Evolutionary conservation across 306 rosid species (phyloP).

Genomic region (Crataegus laevigata): DNA sequence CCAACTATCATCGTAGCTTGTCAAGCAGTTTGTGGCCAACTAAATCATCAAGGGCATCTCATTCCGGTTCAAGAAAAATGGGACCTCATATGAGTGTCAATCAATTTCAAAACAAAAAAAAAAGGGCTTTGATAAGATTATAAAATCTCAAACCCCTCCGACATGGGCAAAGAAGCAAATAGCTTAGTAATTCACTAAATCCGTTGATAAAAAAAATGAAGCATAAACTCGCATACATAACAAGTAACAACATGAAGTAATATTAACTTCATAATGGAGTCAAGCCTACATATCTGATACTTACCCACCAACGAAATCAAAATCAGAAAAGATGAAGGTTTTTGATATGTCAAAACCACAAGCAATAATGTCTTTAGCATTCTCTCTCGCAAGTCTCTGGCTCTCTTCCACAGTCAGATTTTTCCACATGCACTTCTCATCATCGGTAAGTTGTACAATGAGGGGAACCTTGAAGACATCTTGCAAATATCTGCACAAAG

Average conservation of each 20-base stretch:
- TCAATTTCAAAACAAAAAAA: neutral
- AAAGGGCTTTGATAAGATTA: neutral
- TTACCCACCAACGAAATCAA: conserved; percentile 79
- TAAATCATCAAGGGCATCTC: neutral
- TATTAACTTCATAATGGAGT: neutral
- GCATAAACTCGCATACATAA: neutral
- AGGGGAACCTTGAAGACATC: conserved; percentile 93
- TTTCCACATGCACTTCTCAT: conserved; percentile 93
- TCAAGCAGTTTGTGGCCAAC: neutral
- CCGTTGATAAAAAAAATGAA: neutral
- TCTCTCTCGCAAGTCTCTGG: conserved; percentile 81
- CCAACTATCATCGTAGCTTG: neutral
- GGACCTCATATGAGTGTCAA: neutral
- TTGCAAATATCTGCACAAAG: conserved; percentile 72
- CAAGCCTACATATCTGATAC: conserved; percentile 19
- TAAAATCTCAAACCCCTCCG: neutral
- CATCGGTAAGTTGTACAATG: conserved; percentile 89
- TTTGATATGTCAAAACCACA: conserved; percentile 84
- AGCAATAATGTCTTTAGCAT: conserved; percentile 92
- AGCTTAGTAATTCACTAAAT: neutral
- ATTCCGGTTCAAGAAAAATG: neutral
- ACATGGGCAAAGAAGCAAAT: neutral
- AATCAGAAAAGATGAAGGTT: conserved; percentile 82
- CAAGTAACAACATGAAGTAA: neutral
- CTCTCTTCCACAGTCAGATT: conserved; percentile 67